Evolutionary conservation across 768 basidiomycete species (phyloP).

Genomic region (Leccinellum luteum): DNA sequence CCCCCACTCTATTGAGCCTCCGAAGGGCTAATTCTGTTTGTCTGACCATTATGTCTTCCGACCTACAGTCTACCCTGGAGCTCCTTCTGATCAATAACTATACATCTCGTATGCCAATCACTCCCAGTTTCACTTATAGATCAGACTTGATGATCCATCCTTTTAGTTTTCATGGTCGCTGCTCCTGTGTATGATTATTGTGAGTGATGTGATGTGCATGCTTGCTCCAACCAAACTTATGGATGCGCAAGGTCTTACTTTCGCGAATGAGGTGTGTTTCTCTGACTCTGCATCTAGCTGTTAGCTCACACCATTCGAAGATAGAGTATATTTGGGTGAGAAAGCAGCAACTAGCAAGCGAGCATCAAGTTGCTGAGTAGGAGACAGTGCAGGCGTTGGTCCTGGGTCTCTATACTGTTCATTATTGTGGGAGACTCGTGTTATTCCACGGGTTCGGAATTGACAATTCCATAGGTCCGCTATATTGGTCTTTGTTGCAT

Average conservation of each 20-base stretch:
- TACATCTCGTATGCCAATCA: not conserved
- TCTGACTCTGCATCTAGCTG: not conserved
- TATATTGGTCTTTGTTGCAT: not conserved
- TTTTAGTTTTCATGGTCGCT: not conserved
- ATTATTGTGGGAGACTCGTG: not conserved
- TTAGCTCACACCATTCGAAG: not conserved
- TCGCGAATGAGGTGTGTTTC: constrained; percentile 2
- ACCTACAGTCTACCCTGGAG: not conserved
- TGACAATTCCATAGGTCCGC: not conserved
- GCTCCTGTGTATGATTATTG: not conserved
- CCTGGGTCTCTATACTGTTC: constrained; percentile 11
- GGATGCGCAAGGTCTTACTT: not conserved
- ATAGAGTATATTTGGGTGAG: constrained; percentile 19
- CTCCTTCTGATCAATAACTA: not conserved
- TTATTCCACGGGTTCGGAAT: not conserved
- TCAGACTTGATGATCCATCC: not conserved
- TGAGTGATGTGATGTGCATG: not conserved
- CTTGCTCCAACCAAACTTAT: not conserved
- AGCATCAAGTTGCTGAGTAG: not conserved
- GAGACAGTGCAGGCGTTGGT: constrained; percentile 3
- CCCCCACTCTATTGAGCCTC: not conserved
- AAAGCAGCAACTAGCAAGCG: not conserved
- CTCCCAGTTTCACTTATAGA: not conserved
- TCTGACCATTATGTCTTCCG: not conserved
- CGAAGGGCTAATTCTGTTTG: not conserved